Evolutionary conservation across 768 basidiomycete genomes (phyloP), one percentile per base, ranked within the genome.

Genomic region (Lepiota venenata): DNA sequence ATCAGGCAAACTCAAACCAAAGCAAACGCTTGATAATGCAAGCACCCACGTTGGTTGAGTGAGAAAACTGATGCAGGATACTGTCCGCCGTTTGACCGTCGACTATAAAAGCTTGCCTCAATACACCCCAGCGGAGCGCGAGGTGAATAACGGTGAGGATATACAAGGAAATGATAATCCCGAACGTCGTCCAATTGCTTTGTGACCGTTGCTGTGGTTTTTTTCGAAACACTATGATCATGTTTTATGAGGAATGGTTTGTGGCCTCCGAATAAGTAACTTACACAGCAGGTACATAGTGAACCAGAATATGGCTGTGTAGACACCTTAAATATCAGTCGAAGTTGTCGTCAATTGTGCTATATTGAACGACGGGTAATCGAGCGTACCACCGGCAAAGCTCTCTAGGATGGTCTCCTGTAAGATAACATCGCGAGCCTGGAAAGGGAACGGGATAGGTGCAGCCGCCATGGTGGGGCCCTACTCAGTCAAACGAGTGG

Each of bases 231-330:
- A 52, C 51, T 52, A 45, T 2, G 6, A 2, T 15, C 4, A 20
- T 16, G 3, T 11, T 18, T 14, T 20, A 20, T n/a, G 15, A 25
- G 25, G 25, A 16, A 22, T 39, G 9, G 4, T 12, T 4, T 12
- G 10, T 9, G 2, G 20, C 20, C 12, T 14, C 8, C 4, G 3
- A n/a, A 10, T 22, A 14, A 3, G 22, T 21, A 12, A 27, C 51
- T 16, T 22, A 52, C 51, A 6, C 18, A 52, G 15, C 42, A 45
- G 44, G 18, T 52, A 45, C 20, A 52, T 22, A 10, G 51, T 52
- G 14, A 52, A 45, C 43, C 32, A 52, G 37, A 52, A 52, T 7
- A 52, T 22, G 15, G 51, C 51, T 3, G 51, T 22, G 21, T 45
- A 52, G 36, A 52, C 36, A 14, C 51, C 51, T 52, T 42, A 16